phyloP scores from a whole-genome alignment of 192 early-diverging fungal species.

The Phycomyces blakesleeanus region DNA sequence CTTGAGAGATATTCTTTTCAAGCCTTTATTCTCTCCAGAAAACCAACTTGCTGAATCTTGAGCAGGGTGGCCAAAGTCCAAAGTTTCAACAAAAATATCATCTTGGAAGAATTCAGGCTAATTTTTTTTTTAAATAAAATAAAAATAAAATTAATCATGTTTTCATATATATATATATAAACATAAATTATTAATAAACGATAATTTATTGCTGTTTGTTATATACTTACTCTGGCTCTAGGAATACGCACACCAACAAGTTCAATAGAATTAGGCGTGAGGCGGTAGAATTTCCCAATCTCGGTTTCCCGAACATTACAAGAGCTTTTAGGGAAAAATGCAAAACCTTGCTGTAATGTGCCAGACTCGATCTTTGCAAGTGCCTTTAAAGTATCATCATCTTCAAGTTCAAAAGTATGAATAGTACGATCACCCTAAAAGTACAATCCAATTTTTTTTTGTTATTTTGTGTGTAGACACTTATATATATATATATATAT shows the following conservation, averaged over 20 bases:
- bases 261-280: constrained; percentile 67
- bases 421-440: constrained; percentile 72
- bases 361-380: constrained; percentile 61
- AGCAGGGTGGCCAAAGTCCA: constrained; percentile 47
- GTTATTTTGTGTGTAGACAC: too few relatives aligned
- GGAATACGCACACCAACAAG: constrained; percentile 73
- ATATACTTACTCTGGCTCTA: constrained; percentile 48
- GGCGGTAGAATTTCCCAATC: constrained; percentile 62
- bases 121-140: not conserved
- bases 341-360: constrained; percentile 64
- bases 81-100: constrained; percentile 72
- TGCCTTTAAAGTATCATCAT: constrained; percentile 21
- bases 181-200: too few relatives aligned
- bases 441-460: too few relatives aligned
- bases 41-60: constrained; percentile 60
- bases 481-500: too few relatives aligned
- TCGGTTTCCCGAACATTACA: constrained; percentile 69
- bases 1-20: constrained; percentile 19
- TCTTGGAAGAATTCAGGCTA: constrained; percentile 89
- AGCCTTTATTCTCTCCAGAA: constrained; percentile 22
- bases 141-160: too few relatives aligned
- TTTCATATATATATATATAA: too few relatives aligned
- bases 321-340: constrained; percentile 65
- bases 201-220: not conserved
- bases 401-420: constrained; percentile 65